These are phyloP conservation scores for Cucurbita argyrosperma DNA, from an alignment of 306 rosid species.

Conservation along the genomic window DNA sequence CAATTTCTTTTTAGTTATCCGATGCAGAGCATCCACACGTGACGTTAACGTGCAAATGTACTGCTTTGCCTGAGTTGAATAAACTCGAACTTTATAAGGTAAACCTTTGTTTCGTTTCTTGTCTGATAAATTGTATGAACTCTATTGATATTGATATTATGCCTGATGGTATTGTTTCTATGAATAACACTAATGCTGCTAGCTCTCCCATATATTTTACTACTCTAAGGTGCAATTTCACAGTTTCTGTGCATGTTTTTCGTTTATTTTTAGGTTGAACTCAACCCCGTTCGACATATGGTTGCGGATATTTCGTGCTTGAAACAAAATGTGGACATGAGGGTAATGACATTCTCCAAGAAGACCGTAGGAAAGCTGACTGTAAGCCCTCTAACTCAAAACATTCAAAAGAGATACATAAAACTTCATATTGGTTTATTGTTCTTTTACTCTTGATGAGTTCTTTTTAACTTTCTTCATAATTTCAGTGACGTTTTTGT, in stretches of 20 bases:
- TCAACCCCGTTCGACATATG: conserved; percentile 25
- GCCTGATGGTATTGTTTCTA: not conserved
- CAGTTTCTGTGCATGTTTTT: not conserved
- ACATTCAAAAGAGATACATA: not conserved
- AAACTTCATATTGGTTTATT: not conserved
- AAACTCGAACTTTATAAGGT: conserved; percentile 31
- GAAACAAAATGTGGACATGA: conserved; percentile 30
- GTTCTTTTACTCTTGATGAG: not conserved
- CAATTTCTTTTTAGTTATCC: conserved; percentile 11
- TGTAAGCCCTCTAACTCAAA: conserved; percentile 16
- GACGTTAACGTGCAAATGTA: conserved; percentile 25
- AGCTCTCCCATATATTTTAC: not conserved
- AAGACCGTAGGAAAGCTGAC: conserved; percentile 7
- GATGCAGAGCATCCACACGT: conserved; percentile 17
- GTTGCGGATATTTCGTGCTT: conserved; percentile 29
- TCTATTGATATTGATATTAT: not conserved
- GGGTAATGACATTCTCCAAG: conserved; percentile 29
- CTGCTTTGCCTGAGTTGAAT: conserved; percentile 12
- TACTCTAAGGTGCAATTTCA: not conserved
- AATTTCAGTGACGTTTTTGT: not conserved
- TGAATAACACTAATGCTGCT: not conserved
- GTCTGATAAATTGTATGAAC: not conserved
- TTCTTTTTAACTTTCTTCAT: not conserved
- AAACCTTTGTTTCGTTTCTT: not conserved
- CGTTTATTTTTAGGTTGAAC: conserved; percentile 19